Evolutionary conservation across 495 filamentous ascomycete genomes (phyloP).

Genomic region (Podospora fimiseda): DNA sequence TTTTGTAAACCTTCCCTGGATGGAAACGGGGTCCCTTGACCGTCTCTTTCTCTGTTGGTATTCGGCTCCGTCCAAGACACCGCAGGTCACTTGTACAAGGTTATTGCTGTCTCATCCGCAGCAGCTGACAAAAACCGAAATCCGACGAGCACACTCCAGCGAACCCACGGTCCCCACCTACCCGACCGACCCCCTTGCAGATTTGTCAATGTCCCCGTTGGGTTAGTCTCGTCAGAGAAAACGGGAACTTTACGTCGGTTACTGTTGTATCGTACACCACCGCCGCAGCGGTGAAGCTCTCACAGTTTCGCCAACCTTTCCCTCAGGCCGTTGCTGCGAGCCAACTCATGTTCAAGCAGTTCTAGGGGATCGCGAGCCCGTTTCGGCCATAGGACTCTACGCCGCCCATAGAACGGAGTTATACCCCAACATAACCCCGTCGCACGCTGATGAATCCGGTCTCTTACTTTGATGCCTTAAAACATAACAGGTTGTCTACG

Average conservation of each 20-base stretch:
- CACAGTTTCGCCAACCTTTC: not conserved
- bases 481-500: no score
- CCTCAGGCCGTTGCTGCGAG: conserved; percentile 6
- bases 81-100: conserved; percentile 24
- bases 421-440: conserved; percentile 13
- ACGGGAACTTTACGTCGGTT: conserved; percentile 5
- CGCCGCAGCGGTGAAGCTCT: conserved; percentile 14
- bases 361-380: not conserved
- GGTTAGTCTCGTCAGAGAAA: not conserved
- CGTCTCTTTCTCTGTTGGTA: conserved; percentile 14
- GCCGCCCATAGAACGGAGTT: conserved; percentile 8
- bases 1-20: conserved; percentile 18
- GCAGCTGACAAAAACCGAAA: conserved; percentile 28
- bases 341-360: not conserved
- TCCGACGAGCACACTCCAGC: conserved; percentile 17
- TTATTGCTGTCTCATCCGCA: conserved; percentile 25
- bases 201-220: not conserved
- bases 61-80: conserved; percentile 24
- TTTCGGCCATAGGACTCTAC: conserved; percentile 7
- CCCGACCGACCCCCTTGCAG: conserved; percentile 12
- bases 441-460: conserved; percentile 9
- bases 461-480: not conserved
- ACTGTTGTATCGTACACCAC: conserved; percentile 5
- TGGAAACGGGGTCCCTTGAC: conserved; percentile 11
- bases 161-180: not conserved